phyloP scores from a whole-genome alignment of 106 monocot species.

The Allium cepa region DNA sequence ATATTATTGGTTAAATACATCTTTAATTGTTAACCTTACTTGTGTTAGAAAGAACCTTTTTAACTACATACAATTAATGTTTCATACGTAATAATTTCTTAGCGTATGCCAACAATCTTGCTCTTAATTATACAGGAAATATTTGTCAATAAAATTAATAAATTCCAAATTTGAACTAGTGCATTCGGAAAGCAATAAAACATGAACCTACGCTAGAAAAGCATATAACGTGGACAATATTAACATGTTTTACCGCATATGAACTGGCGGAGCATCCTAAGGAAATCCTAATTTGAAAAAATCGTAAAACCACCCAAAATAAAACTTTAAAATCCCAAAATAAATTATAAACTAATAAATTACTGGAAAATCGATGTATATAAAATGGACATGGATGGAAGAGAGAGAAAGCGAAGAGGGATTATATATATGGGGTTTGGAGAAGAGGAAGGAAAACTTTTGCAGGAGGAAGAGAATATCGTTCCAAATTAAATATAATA shows the following conservation, averaged over 20 bases:
- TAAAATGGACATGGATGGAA: not conserved
- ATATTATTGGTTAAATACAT: too few relatives aligned
- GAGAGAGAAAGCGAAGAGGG: conserved; percentile 6
- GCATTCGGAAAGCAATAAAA: too few relatives aligned
- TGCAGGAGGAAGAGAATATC: conserved; percentile 1
- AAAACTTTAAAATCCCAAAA: not conserved
- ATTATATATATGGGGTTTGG: conserved; percentile 7
- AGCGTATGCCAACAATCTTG: too few relatives aligned
- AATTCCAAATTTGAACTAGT: too few relatives aligned
- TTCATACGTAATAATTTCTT: too few relatives aligned
- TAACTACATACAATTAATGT: too few relatives aligned
- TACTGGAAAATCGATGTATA: not conserved
- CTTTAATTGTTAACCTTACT: too few relatives aligned
- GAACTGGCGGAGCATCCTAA: conserved; percentile 5
- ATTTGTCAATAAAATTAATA: too few relatives aligned
- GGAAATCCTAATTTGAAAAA: not conserved
- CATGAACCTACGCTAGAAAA: too few relatives aligned
- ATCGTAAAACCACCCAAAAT: not conserved
- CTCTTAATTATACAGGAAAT: too few relatives aligned
- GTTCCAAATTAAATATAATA: not conserved
- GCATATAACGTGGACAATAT: too few relatives aligned
- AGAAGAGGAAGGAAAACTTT: conserved; percentile 1
- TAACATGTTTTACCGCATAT: not conserved
- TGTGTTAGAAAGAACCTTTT: too few relatives aligned
- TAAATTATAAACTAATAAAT: not conserved